A percentile compares a stretch with the other conserved stretches of the same genome.
Conservation (phyloP, 2,329 filamentous ascomycete genomes). For the Cercospora sp. region DNA sequence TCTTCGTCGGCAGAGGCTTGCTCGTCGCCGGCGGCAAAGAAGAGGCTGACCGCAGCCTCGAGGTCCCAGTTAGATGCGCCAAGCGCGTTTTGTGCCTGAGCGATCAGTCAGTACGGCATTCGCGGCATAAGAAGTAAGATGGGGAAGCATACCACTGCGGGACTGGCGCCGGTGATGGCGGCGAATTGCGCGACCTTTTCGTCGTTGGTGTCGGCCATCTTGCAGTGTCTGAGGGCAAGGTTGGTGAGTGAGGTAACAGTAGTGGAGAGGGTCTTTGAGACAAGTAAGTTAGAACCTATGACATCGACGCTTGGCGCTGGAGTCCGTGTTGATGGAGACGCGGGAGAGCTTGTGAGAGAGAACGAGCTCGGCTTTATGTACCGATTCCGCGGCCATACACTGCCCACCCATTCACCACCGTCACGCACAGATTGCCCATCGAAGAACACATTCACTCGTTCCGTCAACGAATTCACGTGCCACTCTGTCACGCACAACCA, state of each 20-base stretch:
- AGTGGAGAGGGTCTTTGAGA: too few relatives aligned
- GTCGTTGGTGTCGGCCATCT: constrained; percentile 4
- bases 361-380: background rate
- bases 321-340: background rate
- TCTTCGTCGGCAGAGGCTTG: constrained; percentile 40
- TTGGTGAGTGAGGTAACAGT: too few relatives aligned
- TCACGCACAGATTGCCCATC: background rate
- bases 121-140: background rate
- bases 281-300: too few relatives aligned
- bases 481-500: background rate
- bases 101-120: constrained; percentile 7
- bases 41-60: constrained; percentile 47
- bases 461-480: background rate
- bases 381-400: constrained; percentile 8
- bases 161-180: constrained; percentile 39
- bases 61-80: constrained; percentile 49
- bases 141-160: constrained; percentile 34
- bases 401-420: constrained; percentile 4
- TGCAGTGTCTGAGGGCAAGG: background rate
- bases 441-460: background rate
- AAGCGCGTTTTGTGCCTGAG: constrained; percentile 48
- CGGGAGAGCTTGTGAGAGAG: background rate
- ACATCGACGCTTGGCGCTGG: background rate
- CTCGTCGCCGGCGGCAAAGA: constrained; percentile 47
- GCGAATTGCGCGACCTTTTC: constrained; percentile 41